Conservation (phyloP, 352 stramenopile genomes). For the Phytopythium chamaehyphon region DNA sequence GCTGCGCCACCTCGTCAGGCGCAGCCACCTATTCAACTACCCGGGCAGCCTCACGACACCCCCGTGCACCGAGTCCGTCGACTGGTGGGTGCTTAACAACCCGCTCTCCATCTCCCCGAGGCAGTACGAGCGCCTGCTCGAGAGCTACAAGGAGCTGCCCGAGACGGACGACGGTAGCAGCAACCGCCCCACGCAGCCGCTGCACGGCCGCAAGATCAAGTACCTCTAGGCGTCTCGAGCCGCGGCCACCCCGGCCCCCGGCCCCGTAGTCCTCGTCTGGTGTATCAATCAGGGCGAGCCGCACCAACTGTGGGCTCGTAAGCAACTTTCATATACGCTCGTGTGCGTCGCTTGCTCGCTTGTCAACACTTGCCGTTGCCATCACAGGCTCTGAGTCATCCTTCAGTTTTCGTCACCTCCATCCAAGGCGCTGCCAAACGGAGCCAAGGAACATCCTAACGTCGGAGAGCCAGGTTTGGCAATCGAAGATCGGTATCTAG, state of each 20-base stretch:
- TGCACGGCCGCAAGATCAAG: conserved; percentile 43
- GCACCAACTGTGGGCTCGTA: no score
- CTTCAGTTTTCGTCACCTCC: no score
- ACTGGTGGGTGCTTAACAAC: conserved; percentile 61
- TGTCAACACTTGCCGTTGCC: no score
- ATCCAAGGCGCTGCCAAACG: no score
- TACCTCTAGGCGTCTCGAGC: conserved; percentile 31
- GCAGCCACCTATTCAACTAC: conserved; percentile 65
- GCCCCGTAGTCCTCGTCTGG: no score
- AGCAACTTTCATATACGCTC: no score
- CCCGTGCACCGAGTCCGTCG: conserved; percentile 49
- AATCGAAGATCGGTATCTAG: no score
- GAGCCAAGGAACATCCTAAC: no score
- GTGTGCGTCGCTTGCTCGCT: no score
- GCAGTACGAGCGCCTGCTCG: conserved; percentile 28
- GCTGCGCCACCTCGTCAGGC: conserved; percentile 40
- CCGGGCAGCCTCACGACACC: conserved; percentile 54
- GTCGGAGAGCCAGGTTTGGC: no score
- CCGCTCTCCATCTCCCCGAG: conserved; percentile 37
- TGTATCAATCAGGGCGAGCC: no score
- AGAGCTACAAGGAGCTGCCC: conserved; percentile 28
- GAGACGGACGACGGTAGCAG: conserved; percentile 31
- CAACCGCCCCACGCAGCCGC: conserved; percentile 44
- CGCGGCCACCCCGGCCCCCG: not conserved
- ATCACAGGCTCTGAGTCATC: no score